Evolutionary conservation across 148 eudicot species (phyloP).

Genomic region (Persicaria tinctoria): DNA sequence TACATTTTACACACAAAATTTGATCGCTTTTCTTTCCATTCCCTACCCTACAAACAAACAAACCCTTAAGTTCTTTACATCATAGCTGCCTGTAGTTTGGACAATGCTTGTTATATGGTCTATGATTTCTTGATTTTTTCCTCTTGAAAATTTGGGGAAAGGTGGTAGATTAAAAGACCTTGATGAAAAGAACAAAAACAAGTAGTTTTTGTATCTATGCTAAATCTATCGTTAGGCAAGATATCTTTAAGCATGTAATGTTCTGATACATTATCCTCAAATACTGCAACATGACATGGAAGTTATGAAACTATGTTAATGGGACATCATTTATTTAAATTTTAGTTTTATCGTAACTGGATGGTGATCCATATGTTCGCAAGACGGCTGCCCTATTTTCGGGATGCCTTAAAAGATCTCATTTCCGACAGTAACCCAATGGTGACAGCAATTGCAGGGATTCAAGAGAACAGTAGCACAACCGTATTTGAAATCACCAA

Average conservation of each 20-base stretch:
- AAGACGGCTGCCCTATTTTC: slow-evolving; percentile 95
- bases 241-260: background rate
- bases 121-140: background rate
- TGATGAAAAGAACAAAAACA: background rate
- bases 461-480: slow-evolving; percentile 78
- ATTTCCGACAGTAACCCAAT: slow-evolving; percentile 98
- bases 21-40: no score
- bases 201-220: background rate
- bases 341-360: slow-evolving; percentile 32
- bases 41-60: no score
- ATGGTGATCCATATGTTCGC: slow-evolving; percentile 99
- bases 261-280: background rate
- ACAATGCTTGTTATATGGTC: background rate
- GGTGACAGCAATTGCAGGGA: slow-evolving; percentile 98
- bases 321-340: background rate
- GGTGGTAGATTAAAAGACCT: background rate
- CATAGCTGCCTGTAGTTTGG: background rate
- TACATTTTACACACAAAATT: no score
- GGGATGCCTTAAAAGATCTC: slow-evolving; percentile 95
- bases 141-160: background rate
- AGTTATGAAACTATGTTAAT: background rate
- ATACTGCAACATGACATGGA: background rate
- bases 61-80: background rate
- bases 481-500: slow-evolving; percentile 91
- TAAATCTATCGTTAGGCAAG: background rate